phyloP scores from a whole-genome alignment of 805 yeast species.

The Ascoidea asiatica region DNA sequence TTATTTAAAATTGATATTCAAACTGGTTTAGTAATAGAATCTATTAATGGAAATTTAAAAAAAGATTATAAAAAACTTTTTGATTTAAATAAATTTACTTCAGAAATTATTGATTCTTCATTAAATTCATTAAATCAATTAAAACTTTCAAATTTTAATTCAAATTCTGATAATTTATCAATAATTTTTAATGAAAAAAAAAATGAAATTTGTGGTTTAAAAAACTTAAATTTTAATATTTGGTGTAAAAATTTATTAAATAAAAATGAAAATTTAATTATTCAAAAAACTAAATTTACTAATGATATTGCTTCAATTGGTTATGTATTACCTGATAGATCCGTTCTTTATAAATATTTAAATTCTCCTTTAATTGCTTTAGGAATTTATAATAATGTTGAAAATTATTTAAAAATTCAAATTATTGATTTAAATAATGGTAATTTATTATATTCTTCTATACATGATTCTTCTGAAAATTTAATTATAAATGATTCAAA shows the following conservation, averaged over 20 bases:
- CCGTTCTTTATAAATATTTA: conserved; percentile 73
- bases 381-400: conserved; percentile 24
- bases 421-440: conserved; percentile 66
- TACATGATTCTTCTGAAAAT: conserved; percentile 26
- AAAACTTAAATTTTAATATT: conserved; percentile 9
- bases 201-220: conserved; percentile 12
- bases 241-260: conserved; percentile 13
- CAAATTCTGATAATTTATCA: conserved; percentile 13
- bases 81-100: conserved; percentile 11
- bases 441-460: conserved; percentile 31
- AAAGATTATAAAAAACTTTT: not conserved
- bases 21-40: conserved; percentile 25
- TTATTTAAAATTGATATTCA: conserved; percentile 29
- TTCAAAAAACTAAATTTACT: conserved; percentile 24
- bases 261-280: conserved; percentile 24
- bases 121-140: too few species aligned
- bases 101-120: too few species aligned
- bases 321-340: conserved; percentile 49
- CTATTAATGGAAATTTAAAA: not conserved
- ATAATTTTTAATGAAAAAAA: conserved; percentile 9
- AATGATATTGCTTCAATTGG: conserved; percentile 49
- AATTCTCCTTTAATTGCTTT: conserved; percentile 54
- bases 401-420: conserved; percentile 27
- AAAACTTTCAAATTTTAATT: too few species aligned
- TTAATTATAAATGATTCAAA: conserved; percentile 25